These are phyloP conservation scores for Spergularia marina DNA, from an alignment of 148 eudicot species.

Conservation along the genomic window DNA sequence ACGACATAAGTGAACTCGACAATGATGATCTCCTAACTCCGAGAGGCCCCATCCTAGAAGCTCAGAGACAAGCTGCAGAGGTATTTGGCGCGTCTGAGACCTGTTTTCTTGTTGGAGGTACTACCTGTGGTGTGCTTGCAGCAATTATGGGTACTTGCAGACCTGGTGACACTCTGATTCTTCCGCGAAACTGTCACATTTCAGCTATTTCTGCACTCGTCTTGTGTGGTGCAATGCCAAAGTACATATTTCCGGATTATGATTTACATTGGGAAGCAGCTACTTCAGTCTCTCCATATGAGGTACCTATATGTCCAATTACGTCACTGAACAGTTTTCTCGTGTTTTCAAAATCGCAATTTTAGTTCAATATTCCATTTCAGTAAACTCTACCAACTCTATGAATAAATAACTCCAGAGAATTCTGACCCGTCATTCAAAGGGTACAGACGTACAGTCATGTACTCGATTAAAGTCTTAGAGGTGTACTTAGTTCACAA, in stretches of 20 bases:
- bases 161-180: slow-evolving; percentile 71
- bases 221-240: slow-evolving; percentile 63
- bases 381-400: no score
- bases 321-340: not conserved
- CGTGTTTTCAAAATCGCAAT: no score
- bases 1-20: slow-evolving; percentile 72
- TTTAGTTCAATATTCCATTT: no score
- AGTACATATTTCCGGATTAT: slow-evolving; percentile 63
- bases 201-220: slow-evolving; percentile 75
- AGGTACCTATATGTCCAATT: slow-evolving; percentile 33
- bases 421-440: no score
- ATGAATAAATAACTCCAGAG: no score
- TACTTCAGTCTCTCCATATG: slow-evolving; percentile 50
- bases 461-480: no score
- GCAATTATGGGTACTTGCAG: slow-evolving; percentile 78
- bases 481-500: no score
- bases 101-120: slow-evolving; percentile 95
- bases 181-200: slow-evolving; percentile 73
- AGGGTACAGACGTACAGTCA: no score
- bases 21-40: slow-evolving; percentile 60
- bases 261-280: slow-evolving; percentile 65
- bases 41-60: slow-evolving; percentile 63
- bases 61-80: slow-evolving; percentile 64
- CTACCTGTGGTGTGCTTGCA: slow-evolving; percentile 81
- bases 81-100: slow-evolving; percentile 80